Base-by-base conservation (phyloP, 805 yeast genomes). In the Vanderwaltozyma tropicalis region DNA sequence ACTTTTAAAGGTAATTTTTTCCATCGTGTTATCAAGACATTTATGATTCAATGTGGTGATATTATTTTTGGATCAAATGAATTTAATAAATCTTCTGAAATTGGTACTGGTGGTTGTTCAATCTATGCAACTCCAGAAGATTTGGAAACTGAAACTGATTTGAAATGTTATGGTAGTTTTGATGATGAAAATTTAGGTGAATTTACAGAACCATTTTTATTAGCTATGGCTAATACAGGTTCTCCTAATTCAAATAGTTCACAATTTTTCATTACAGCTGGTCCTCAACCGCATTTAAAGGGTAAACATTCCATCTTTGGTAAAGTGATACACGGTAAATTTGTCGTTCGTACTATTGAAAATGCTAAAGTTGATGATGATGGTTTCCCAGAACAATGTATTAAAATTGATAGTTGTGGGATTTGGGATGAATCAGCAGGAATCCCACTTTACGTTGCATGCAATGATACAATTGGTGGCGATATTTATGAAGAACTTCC, bases 221-320 rank as follows among this genome's bases (percentile, higher is more conserved):
- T 71, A 42, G 80, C 83, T 25, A 73, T 80, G 81, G 83, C 85
- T 3, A 78, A 77, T 47, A 57, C 64, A 15, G 80, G 78, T 4
- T 28, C 48, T 7, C 48, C 59, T 17, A 49, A 70, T 39, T 56
- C 78, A 11, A 79, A 79, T 45, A 67, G 71, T 16, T 72, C 84
- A 0, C 88, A 80, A 51, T 81, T 82, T 52, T 82, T 82, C 51
- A 78, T 83, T 31, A 73, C 78, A 10, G 78, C 87, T 1, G 71
- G 67, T 37, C 72, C 85, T 2, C 71, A 78, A 8, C 80, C 85
- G 1, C 95, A 86, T 58, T 61, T 87, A 41, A 74, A 71, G 31
- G 84, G 85, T 0, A 80, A 79, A 47, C 88, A 84, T 52, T 67
- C 88, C 0, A 76, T 84, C 2, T 80, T 87, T 59, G 96, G 95